Conservation (phyloP, 352 stramenopile species). For the Globisporangium parvum region DNA sequence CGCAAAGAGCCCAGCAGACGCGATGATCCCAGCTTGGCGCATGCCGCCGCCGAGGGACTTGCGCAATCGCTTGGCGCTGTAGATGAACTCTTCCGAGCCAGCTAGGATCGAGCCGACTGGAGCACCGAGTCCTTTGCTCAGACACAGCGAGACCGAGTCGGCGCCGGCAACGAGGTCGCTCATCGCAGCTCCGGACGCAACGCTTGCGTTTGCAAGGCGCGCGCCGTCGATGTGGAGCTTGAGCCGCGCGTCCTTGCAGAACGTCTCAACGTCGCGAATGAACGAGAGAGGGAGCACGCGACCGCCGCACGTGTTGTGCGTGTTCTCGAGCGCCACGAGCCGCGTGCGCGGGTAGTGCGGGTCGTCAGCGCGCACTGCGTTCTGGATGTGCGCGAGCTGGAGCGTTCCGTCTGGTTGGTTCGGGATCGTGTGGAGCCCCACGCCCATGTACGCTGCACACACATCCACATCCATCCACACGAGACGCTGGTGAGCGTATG, state of each 20-base stretch:
- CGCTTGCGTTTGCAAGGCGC: constrained; percentile 93
- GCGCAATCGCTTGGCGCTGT: constrained; percentile 83
- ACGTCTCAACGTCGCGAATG: constrained; percentile 61
- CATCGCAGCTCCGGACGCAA: constrained; percentile 64
- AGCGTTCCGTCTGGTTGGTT: constrained; percentile 87
- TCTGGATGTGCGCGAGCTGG: constrained; percentile 69
- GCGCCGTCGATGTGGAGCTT: constrained; percentile 95
- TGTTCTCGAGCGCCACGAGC: constrained; percentile 96
- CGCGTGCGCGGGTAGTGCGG: constrained; percentile 79
- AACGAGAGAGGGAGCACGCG: constrained; percentile 83
- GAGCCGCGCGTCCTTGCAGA: constrained; percentile 73
- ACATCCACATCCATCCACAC: neutral
- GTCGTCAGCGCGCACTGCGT: constrained; percentile 71
- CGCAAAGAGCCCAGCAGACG: constrained; percentile 88
- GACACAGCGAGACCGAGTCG: constrained; percentile 93
- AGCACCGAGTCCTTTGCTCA: constrained; percentile 95
- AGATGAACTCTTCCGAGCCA: constrained; percentile 86
- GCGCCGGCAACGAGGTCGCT: constrained; percentile 72
- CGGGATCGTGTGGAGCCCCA: constrained; percentile 84
- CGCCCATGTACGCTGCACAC: constrained; percentile 77
- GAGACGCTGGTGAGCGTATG: neutral
- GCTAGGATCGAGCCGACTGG: constrained; percentile 93
- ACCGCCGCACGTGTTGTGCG: constrained; percentile 96
- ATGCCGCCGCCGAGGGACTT: constrained; percentile 97
- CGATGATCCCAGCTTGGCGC: constrained; percentile 93